These are phyloP conservation scores for Emmonsiellopsis sp. DNA, from an alignment of 2,329 filamentous ascomycete genomes.

Conservation along the genomic window DNA sequence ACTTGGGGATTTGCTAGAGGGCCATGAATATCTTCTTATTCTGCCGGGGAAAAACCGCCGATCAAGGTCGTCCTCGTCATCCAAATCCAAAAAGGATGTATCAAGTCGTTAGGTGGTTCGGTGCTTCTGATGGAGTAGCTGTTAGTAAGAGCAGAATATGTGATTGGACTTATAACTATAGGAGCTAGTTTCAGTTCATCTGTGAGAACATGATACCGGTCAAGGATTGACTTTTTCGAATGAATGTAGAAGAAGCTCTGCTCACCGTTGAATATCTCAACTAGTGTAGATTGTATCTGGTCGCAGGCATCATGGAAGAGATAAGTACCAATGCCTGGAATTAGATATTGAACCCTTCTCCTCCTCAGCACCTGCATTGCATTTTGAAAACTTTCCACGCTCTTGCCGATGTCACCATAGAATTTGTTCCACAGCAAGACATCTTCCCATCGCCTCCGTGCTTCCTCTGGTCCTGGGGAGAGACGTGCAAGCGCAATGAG, in stretches of 20 bases:
- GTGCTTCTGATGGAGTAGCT: too few species aligned
- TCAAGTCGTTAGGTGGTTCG: too few species aligned
- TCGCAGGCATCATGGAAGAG: constrained; percentile 2
- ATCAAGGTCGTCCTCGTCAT: constrained; percentile 5
- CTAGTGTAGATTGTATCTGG: constrained; percentile 1
- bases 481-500: not conserved
- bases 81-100: not conserved
- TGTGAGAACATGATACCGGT: too few species aligned
- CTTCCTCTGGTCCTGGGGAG: not conserved
- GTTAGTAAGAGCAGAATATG: too few species aligned
- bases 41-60: constrained; percentile 8
- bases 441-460: not conserved
- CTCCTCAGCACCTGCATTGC: not conserved
- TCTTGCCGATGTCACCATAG: constrained; percentile 1
- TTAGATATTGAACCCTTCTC: not conserved
- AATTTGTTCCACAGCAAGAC: not conserved
- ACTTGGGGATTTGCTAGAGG: constrained; percentile 25
- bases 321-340: not conserved
- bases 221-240: too few species aligned
- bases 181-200: too few species aligned
- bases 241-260: too few species aligned
- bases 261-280: not conserved
- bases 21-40: constrained; percentile 24
- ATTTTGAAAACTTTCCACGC: not conserved
- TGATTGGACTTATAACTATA: too few species aligned